Percentiles rank a stretch among this genome's conserved stretches.
phyloP scores from a whole-genome alignment of 2,329 filamentous ascomycete genomes.

The Lasiodiplodia sp. region DNA sequence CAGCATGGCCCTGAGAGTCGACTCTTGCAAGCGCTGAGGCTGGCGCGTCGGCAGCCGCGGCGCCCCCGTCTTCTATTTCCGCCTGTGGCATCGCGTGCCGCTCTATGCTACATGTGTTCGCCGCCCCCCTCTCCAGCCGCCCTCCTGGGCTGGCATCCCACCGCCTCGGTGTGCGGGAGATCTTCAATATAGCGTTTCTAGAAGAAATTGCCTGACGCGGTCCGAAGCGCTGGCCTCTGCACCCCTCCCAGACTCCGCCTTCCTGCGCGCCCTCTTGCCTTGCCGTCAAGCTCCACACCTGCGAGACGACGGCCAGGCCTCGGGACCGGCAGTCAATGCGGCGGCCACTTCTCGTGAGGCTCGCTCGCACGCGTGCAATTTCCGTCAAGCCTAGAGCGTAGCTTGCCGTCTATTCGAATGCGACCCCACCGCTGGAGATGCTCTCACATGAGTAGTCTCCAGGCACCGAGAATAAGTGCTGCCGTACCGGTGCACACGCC shows the following conservation, averaged over 20 bases:
- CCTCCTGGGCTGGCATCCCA: conserved; percentile 11
- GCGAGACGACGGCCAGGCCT: background rate
- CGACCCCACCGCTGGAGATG: background rate
- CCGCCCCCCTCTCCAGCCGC: background rate
- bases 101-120: conserved; percentile 12
- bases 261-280: conserved; percentile 15
- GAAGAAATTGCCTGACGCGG: conserved; percentile 26
- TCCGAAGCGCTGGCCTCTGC: conserved; percentile 28
- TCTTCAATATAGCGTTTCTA: conserved; percentile 28
- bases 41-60: conserved; percentile 5
- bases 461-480: conserved; percentile 71
- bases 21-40: conserved; percentile 18
- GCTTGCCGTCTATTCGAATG: background rate
- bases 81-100: conserved; percentile 1
- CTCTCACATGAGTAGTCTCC: conserved; percentile 68
- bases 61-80: conserved; percentile 16
- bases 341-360: background rate
- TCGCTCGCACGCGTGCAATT: background rate
- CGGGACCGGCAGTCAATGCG: background rate
- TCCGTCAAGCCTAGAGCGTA: background rate
- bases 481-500: conserved; percentile 72
- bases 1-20: conserved; percentile 10
- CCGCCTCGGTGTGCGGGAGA: conserved; percentile 24
- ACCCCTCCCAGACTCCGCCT: conserved; percentile 8
- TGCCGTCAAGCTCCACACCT: background rate